phyloP scores from a whole-genome alignment of 805 yeast genomes.

The Starmerella gropengiesseri region DNA sequence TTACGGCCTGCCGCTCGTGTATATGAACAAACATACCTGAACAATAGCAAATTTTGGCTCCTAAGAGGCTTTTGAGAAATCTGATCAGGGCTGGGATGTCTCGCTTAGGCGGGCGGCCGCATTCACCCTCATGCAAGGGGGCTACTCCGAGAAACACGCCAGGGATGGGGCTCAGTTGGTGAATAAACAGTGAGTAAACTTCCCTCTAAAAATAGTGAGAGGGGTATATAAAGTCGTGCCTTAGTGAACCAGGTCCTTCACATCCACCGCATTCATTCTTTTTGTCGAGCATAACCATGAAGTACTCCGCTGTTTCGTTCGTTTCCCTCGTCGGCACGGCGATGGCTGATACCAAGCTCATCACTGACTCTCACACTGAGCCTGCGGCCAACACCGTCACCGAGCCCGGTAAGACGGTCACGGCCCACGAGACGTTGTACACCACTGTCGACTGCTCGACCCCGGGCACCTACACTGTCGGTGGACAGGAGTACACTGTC shows the following conservation, averaged over 20 bases:
- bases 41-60: too few relatives aligned
- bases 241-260: too few relatives aligned
- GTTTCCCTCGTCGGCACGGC: neutral
- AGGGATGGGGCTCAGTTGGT: constrained; percentile 4
- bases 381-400: neutral
- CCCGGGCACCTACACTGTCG: constrained; percentile 20
- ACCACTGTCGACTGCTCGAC: constrained; percentile 22
- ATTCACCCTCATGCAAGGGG: neutral
- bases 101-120: neutral
- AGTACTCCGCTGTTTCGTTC: constrained; percentile 4
- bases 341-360: neutral
- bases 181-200: neutral
- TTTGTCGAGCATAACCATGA: neutral
- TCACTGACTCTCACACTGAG: constrained; percentile 2
- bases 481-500: constrained; percentile 22
- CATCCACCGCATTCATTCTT: constrained; percentile 2
- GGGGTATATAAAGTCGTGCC: neutral
- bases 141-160: neutral
- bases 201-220: constrained; percentile 2
- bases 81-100: neutral
- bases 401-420: constrained; percentile 6
- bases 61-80: neutral
- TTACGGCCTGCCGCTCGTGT: too few relatives aligned
- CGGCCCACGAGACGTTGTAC: constrained; percentile 6
- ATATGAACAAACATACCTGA: too few relatives aligned